These are phyloP conservation scores for Pseudonitzschia delicatissima DNA, from an alignment of 108 stramenopile genomes.

Conservation along the genomic window DNA sequence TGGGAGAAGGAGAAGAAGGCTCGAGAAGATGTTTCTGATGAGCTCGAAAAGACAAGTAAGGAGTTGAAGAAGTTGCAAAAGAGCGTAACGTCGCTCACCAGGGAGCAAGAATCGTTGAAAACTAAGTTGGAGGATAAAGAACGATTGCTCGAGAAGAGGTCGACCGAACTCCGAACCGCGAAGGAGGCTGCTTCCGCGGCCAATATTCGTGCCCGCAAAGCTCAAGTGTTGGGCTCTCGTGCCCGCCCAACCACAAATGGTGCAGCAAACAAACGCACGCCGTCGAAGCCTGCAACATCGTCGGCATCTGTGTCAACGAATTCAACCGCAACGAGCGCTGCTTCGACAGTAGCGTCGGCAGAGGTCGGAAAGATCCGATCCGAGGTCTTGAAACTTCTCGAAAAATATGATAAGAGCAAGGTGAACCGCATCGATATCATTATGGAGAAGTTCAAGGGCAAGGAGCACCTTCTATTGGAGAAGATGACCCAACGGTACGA, in stretches of 20 bases:
- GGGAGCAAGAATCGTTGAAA: slow-evolving; percentile 53
- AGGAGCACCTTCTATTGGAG: slow-evolving; percentile 71
- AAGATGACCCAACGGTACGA: slow-evolving; percentile 87
- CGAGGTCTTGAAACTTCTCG: slow-evolving; percentile 65
- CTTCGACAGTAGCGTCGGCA: slow-evolving; percentile 24
- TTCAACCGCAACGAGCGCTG: slow-evolving; percentile 21
- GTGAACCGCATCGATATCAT: slow-evolving; percentile 80
- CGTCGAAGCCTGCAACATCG: slow-evolving; percentile 14
- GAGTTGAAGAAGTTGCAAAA: slow-evolving; percentile 61
- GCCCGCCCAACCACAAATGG: slow-evolving; percentile 11
- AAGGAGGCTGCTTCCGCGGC: slow-evolving; percentile 61
- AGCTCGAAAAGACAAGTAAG: slow-evolving; percentile 59
- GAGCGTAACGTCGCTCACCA: slow-evolving; percentile 42
- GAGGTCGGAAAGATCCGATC: slow-evolving; percentile 56
- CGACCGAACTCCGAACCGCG: slow-evolving; percentile 65
- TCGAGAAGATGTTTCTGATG: slow-evolving; percentile 67
- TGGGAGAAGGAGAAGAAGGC: slow-evolving; percentile 86
- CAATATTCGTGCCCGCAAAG: slow-evolving; percentile 56
- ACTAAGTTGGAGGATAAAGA: slow-evolving; percentile 75
- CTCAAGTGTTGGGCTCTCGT: slow-evolving; percentile 49
- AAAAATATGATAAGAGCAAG: slow-evolving; percentile 80
- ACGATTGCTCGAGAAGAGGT: slow-evolving; percentile 47
- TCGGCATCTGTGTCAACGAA: slow-evolving; percentile 13
- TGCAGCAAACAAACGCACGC: neutral
- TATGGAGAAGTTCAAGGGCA: slow-evolving; percentile 88